Conservation (phyloP, 768 basidiomycete genomes). For the Rhodosporidiobolus sp. region DNA sequence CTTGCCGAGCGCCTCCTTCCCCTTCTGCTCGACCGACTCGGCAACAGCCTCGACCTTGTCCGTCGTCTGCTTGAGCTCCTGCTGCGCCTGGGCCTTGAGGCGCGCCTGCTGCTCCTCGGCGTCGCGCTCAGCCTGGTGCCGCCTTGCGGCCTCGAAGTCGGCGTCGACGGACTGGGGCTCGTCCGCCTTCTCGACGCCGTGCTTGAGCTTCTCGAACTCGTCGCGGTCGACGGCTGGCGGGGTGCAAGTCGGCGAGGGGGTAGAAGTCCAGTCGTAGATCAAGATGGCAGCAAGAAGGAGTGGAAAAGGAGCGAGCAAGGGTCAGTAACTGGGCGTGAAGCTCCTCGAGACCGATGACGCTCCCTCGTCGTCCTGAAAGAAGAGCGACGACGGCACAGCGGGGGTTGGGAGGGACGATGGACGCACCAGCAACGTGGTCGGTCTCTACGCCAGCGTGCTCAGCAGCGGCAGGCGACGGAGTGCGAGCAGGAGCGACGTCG, state of each 20-base stretch:
- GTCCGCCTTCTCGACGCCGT: constrained; percentile 24
- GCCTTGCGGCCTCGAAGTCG: constrained; percentile 12
- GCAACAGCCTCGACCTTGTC: constrained; percentile 8
- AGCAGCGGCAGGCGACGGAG: not conserved
- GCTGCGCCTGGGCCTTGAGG: constrained; percentile 13
- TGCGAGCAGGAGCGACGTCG: not conserved
- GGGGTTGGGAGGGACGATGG: too few species aligned
- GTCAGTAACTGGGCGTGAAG: not conserved
- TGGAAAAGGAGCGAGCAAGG: too few species aligned
- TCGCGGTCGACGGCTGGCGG: constrained; percentile 25
- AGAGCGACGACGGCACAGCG: not conserved
- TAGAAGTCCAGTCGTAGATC: not conserved
- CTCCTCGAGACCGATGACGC: not conserved
- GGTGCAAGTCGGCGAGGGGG: not conserved
- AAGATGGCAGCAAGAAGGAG: not conserved
- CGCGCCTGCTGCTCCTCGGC: constrained; percentile 9
- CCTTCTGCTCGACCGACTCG: constrained; percentile 41
- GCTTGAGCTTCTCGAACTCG: constrained; percentile 17
- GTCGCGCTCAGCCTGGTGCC: constrained; percentile 25
- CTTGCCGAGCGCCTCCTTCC: constrained; percentile 35
- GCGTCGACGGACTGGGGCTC: not conserved
- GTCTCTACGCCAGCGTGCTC: not conserved
- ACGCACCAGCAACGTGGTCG: constrained; percentile 24
- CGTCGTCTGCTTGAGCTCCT: constrained; percentile 15
- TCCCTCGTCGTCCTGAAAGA: not conserved